Evolutionary conservation across 2,329 filamentous ascomycete genomes (phyloP), one percentile per base, ranked within the genome.

Genomic region (Tolypocladium paradoxum): DNA sequence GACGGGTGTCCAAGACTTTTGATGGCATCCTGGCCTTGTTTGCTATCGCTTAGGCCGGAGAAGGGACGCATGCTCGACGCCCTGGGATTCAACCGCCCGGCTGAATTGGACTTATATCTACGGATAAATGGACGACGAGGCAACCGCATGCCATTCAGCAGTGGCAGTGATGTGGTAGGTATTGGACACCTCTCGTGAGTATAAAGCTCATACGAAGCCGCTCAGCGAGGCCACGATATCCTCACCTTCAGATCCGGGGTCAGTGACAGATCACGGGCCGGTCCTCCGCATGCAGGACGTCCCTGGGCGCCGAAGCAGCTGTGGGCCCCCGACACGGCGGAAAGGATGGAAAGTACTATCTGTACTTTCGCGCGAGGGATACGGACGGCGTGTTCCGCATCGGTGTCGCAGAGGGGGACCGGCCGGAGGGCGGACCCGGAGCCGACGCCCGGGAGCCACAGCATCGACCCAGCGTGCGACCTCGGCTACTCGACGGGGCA

Each of bases 1-100:
- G 67, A 89, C 85, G 22, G 86, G 86, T 0, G 68, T 89, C 24
- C 85, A 88, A 61, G 86, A 89, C 64, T 89, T 82, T 62, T 89
- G 67, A 77, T 31, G 24, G 12, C 18, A 12, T 18, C 18, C 43
- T 6, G 24, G 43, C 18, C 4, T 8, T 12, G 24, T 46, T 31
- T 29, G 4, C 43, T 11, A 12, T 16, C 16, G 8, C 3, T n/a
- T 16, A 29, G 14, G 7, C 1, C 14, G 24, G 20, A 22, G 11
- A 24, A 11, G 12, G 6, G 20, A n/a, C 11, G 3, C n/a, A 20
- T 5, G 22, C n/a, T 22, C 37, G 20, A 6, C n/a, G n/a, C 11
- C 8, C 37, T 38, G 37, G 9, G 12, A 38, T 18, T 37, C 35
- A 37, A 29, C 22, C 22, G 22, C 4, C 14, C 14, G 4, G 22